Base-by-base conservation (phyloP, 179 eudicot species). In the Camellia oleifera region DNA sequence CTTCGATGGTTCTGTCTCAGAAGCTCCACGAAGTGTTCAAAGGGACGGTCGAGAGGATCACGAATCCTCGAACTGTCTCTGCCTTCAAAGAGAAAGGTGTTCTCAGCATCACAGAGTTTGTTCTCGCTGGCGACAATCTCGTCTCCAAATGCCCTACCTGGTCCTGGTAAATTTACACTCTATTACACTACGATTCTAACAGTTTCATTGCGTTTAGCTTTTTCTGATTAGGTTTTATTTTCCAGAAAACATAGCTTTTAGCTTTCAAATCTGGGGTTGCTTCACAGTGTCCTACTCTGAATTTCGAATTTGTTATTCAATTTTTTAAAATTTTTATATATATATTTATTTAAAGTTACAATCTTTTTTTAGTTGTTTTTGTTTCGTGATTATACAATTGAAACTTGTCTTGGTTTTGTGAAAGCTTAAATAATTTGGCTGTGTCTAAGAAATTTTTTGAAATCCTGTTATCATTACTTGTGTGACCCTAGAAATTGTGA, bases 121-220 rank as follows among this genome's bases (percentile, higher is more conserved):
- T 94, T 71, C 88, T 87, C 80, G 99, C 99, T 26, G 99, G 99
- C 42, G 99, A 96, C 68, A 96, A 96, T 82, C 98, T 96, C 75
- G 98, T 96, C 73, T 91, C 98, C 72, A 96, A 94, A 82, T 96
- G 99, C 86, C 99, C 99, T 75, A 96, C 99, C 72, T 96, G 99
- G 99, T 94, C 99, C 45, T 96, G 99, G 99, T 95, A 88, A 48
- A 20, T 50, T 71, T 18, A 65, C 52, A 0, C 5, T 11, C 54
- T 7, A 48, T 7, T 48, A 6, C 13, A 6, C 10, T 20, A 52
- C 58, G 18, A 9, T 42, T 72, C 26, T 61, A 32, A 48, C 3
- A 15, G 53, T 71, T 42, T 53, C 15, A 77, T 65, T 6, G 63
- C 77, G 20, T 69, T 32, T 32, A 2, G 0, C 53, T 48, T 48